phyloP scores from a whole-genome alignment of 202 grass and related monocot species.

The Dendrocalamus latiflorus region DNA sequence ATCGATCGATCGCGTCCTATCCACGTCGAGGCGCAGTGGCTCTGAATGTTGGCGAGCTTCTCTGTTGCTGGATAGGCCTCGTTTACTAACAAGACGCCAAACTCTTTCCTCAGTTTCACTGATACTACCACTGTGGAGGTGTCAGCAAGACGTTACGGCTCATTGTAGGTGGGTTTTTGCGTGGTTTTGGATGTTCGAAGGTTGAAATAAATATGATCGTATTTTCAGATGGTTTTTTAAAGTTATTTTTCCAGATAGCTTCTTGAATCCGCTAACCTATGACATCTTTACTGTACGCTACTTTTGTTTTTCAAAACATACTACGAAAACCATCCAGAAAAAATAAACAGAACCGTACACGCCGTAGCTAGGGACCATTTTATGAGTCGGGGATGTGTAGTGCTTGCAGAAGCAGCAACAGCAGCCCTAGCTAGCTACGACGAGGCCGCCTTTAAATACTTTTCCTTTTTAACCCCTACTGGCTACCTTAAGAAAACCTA shows the following conservation, averaged over 20 bases:
- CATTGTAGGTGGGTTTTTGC: background rate
- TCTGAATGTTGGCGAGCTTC: background rate
- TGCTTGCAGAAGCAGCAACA: slow-evolving; percentile 6
- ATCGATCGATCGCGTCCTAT: background rate
- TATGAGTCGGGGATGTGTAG: background rate
- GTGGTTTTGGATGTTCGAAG: too few relatives aligned
- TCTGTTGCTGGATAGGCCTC: background rate
- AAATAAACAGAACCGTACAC: too few relatives aligned
- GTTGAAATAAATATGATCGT: too few relatives aligned
- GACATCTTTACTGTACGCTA: too few relatives aligned
- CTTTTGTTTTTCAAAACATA: too few relatives aligned
- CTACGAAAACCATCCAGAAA: too few relatives aligned
- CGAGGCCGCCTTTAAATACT: background rate
- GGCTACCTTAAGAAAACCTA: background rate
- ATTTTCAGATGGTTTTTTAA: too few relatives aligned
- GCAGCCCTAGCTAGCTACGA: background rate
- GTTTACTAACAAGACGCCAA: background rate
- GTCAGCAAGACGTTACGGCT: background rate
- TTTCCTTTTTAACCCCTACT: background rate
- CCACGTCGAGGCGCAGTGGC: background rate
- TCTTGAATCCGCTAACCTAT: too few relatives aligned
- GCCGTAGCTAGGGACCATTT: background rate
- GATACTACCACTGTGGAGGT: background rate
- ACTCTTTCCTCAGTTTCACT: background rate
- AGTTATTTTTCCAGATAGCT: too few relatives aligned